Base-by-base conservation (phyloP, 2,329 filamentous ascomycete genomes). In the Blumeriella jaapii region DNA sequence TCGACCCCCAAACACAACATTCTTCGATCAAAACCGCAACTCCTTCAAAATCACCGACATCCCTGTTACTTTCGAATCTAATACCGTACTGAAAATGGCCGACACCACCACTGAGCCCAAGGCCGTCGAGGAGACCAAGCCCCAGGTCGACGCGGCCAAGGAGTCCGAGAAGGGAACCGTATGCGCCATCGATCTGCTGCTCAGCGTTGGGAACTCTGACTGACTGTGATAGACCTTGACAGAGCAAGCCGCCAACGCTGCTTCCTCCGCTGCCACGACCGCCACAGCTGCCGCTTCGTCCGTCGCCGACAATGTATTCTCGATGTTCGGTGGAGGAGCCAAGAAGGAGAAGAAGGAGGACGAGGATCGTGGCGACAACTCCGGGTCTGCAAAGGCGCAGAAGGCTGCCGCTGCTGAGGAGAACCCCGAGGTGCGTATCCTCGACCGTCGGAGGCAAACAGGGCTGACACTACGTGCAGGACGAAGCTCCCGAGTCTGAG, bases 321-420 rank as follows among this genome's bases (percentile, higher is more conserved):
- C 84, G 62, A 96, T 98, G 91, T 98, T 98, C 58, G 91, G 91
- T 52, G 91, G 91, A 46, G 91, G 91, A 44, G 83, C 83, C 42
- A 93, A 93, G 76, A 96, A 94, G 70, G 84, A 91, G 67, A 87
- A 85, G 72, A 93, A 91, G 71, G 76, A 78, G 44, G 77, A 78
- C 46, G 67, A 83, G 56, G 85, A 82, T 50, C 79, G 77, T 47
- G 80, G 86, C 49, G 87, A 95, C 60, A 83, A 78, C 59, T 93
- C 84, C 48, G 87, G 87, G 54, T 86, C 82, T 60, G 81, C 83
- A 55, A 91, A 91, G 69, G 81, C 79, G 39, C 76, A 84, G 45
- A 74, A 75, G 53, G 62, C 64, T 55, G 68, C 65, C 33, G 47
- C 52, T 41, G 57, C 58, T 40, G 58, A 52, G 39, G 59, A 53